Conservation (phyloP, 2,329 filamentous ascomycete genomes). For the Beauveria sp. region DNA sequence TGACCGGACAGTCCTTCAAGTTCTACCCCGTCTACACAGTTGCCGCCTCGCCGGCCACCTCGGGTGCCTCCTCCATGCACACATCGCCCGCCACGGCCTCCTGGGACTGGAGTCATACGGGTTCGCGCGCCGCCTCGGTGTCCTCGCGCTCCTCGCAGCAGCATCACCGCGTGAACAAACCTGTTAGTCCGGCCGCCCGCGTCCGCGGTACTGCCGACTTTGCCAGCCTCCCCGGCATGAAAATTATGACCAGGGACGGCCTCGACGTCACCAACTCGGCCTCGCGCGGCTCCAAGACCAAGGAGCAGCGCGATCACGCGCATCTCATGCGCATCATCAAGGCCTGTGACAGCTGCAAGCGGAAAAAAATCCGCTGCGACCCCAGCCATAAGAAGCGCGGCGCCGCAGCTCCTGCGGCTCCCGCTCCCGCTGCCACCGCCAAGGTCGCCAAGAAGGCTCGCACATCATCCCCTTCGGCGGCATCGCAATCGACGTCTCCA, state of each 20-base stretch:
- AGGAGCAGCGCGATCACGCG: conserved; percentile 60
- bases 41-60: conserved; percentile 39
- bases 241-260: conserved; percentile 58
- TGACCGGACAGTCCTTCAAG: conserved; percentile 52
- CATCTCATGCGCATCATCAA: conserved; percentile 61
- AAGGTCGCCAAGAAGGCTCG: conserved; percentile 6
- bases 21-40: conserved; percentile 46
- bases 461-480: conserved; percentile 7
- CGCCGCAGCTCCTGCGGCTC: conserved; percentile 23
- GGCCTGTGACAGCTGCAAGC: conserved; percentile 55
- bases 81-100: conserved; percentile 42
- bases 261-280: conserved; percentile 55
- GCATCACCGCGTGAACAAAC: conserved; percentile 20
- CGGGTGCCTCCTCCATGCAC: conserved; percentile 40
- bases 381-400: conserved; percentile 48
- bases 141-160: conserved; percentile 24
- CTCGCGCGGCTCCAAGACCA: conserved; percentile 56
- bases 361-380: conserved; percentile 57
- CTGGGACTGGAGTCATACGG: conserved; percentile 35
- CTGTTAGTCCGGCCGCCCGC: conserved; percentile 19
- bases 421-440: neutral
- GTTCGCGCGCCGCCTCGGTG: conserved; percentile 20
- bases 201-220: conserved; percentile 33
- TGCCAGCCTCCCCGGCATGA: conserved; percentile 53
- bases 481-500: conserved; percentile 14